phyloP scores from a whole-genome alignment of 371 early-diverging fungal species.

The Dichotomocladium elegans region DNA sequence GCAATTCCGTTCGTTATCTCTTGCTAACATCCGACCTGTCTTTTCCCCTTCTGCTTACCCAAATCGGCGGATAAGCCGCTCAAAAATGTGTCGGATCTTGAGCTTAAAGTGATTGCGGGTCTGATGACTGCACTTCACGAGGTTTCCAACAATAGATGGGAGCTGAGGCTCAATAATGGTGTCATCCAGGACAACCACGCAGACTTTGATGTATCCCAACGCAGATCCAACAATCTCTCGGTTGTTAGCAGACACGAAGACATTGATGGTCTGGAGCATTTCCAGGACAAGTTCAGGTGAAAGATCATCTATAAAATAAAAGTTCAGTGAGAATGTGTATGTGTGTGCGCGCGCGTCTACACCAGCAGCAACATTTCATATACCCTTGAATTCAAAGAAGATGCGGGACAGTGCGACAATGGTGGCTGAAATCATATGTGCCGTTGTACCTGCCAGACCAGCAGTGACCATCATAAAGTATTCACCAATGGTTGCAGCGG shows the following conservation, averaged over 20 bases:
- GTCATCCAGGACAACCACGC: constrained; percentile 73
- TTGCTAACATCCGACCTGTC: too few relatives aligned
- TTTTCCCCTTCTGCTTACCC: constrained; percentile 30
- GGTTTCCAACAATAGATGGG: constrained; percentile 51
- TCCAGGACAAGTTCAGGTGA: constrained; percentile 59
- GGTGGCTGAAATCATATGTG: constrained; percentile 92
- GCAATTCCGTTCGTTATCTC: background rate
- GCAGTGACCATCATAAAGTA: constrained; percentile 89
- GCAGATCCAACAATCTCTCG: constrained; percentile 91
- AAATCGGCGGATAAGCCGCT: constrained; percentile 86
- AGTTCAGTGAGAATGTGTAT: background rate
- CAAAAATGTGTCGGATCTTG: constrained; percentile 89
- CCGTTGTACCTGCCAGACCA: constrained; percentile 88
- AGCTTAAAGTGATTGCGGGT: constrained; percentile 87
- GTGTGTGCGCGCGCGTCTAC: constrained; percentile 9
- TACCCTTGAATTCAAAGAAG: constrained; percentile 84
- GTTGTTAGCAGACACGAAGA: constrained; percentile 75
- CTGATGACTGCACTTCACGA: constrained; percentile 82
- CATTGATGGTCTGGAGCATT: constrained; percentile 64
- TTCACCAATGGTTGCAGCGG: constrained; percentile 51
- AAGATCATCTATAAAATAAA: constrained; percentile 38
- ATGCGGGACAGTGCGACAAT: constrained; percentile 80
- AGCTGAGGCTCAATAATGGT: constrained; percentile 68
- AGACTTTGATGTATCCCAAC: constrained; percentile 92
- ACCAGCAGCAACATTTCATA: too few relatives aligned